phyloP scores from a whole-genome alignment of 2,329 filamentous ascomycete genomes.

The Aspergillus brasiliensis region DNA sequence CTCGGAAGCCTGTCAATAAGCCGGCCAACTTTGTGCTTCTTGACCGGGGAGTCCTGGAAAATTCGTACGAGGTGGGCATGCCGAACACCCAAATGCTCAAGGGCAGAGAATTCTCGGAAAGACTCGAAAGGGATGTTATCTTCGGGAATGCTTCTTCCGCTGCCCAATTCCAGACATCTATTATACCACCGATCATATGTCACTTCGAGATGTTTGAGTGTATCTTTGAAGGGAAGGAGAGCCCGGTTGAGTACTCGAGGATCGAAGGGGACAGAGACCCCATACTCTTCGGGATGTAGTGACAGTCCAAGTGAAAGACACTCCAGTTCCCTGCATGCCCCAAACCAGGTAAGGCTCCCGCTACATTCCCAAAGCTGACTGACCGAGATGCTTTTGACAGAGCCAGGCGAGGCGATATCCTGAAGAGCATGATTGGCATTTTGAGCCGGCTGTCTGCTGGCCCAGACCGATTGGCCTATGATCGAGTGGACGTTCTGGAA shows the following conservation, averaged over 20 bases:
- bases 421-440: no score
- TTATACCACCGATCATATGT: background rate
- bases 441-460: no score
- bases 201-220: background rate
- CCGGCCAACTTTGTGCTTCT: background rate
- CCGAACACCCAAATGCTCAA: background rate
- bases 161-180: background rate
- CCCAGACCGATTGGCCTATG: background rate
- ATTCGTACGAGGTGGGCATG: background rate
- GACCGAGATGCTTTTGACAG: background rate
- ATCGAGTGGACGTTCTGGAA: conserved; percentile 1
- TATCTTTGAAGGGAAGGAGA: background rate
- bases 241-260: background rate
- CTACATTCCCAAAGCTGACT: background rate
- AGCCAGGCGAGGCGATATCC: background rate
- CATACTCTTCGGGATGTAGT: background rate
- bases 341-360: conserved; percentile 1
- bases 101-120: background rate
- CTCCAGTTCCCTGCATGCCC: background rate
- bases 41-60: background rate
- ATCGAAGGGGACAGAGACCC: background rate
- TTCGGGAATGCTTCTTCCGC: background rate
- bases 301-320: background rate
- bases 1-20: background rate
- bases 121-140: background rate